A percentile compares a stretch with the other conserved stretches of the same genome.
These are phyloP conservation scores for Trypanosoma avium DNA, from an alignment of 208 protist genomes.

Conservation along the genomic window DNA sequence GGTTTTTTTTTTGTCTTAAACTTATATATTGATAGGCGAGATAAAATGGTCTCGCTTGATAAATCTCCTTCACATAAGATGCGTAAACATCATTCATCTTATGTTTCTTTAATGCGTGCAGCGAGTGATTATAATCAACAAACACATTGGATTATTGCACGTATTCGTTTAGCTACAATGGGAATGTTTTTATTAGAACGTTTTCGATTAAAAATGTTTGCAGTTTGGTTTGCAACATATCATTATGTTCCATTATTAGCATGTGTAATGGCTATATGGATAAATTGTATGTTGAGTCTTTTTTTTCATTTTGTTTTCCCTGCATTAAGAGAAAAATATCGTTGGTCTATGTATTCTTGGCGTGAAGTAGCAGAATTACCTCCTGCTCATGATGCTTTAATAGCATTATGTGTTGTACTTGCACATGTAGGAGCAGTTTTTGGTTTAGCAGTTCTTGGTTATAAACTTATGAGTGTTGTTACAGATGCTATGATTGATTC, in stretches of 20 bases:
- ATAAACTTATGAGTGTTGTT: constrained; percentile 20
- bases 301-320: constrained; percentile 28
- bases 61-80: too few species aligned
- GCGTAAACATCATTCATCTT: constrained; percentile 5
- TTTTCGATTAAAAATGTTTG: constrained; percentile 17
- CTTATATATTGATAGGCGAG: too few species aligned
- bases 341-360: constrained; percentile 26
- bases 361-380: constrained; percentile 14
- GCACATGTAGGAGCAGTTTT: constrained; percentile 14
- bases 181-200: constrained; percentile 22
- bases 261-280: constrained; percentile 17
- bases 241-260: constrained; percentile 25
- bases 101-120: constrained; percentile 2
- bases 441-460: constrained; percentile 24
- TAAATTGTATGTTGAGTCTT: constrained; percentile 27
- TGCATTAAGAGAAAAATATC: constrained; percentile 16
- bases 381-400: constrained; percentile 11
- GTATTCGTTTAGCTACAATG: not conserved
- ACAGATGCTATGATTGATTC: constrained; percentile 26
- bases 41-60: too few species aligned
- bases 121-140: not conserved
- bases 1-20: too few species aligned
- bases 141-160: not conserved
- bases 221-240: constrained; percentile 26
- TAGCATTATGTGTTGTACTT: constrained; percentile 15